These are phyloP conservation scores for Saccharomyces eubayanus DNA, from an alignment of 805 yeast species.

Conservation along the genomic window DNA sequence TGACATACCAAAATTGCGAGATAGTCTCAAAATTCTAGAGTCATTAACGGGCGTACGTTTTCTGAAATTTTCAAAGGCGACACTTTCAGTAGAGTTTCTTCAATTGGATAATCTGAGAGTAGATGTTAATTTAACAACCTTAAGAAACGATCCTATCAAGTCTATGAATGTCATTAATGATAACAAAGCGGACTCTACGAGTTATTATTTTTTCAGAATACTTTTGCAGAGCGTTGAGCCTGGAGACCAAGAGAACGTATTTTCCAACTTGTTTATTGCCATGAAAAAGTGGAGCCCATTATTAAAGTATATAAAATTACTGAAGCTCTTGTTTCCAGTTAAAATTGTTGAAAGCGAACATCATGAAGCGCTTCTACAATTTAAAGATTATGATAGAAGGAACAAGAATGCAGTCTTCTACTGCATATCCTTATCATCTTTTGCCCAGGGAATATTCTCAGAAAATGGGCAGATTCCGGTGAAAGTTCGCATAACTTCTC, in stretches of 20 bases:
- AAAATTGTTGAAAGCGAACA: neutral
- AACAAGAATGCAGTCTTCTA: constrained; percentile 8
- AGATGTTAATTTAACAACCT: neutral
- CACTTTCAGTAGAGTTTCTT: constrained; percentile 4
- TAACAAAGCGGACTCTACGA: neutral
- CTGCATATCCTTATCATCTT: constrained; percentile 5
- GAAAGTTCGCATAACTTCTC: neutral
- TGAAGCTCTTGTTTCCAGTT: constrained; percentile 14
- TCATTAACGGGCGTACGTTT: constrained; percentile 13
- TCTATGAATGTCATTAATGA: neutral
- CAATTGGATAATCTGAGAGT: constrained; percentile 1
- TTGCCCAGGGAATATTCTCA: neutral
- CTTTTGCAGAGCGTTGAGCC: neutral
- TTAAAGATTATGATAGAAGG: constrained; percentile 12
- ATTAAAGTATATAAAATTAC: constrained; percentile 8
- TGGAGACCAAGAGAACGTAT: neutral
- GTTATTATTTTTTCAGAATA: neutral
- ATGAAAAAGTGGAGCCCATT: constrained; percentile 6
- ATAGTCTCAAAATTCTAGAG: constrained; percentile 6
- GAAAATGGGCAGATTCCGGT: neutral
- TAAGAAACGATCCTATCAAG: neutral
- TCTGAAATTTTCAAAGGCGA: constrained; percentile 5
- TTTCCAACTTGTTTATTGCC: constrained; percentile 1
- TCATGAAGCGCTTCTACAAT: constrained; percentile 2
- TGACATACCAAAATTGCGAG: constrained; percentile 8